phyloP scores from a whole-genome alignment of 75 land plant species.

The Sequoia sempervirens region DNA sequence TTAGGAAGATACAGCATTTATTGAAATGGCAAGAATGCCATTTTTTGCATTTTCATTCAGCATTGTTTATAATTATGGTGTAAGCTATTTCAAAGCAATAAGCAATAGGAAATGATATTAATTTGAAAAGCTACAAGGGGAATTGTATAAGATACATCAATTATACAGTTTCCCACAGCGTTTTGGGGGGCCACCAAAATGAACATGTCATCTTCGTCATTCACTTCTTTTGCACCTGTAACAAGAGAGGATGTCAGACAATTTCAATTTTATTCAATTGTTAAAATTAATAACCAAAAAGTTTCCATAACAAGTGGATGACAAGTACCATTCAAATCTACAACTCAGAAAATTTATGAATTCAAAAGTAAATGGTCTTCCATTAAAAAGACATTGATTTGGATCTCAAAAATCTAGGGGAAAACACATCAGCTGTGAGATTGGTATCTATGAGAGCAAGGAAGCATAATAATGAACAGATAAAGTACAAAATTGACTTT shows the following conservation, averaged over 20 bases:
- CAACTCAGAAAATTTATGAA: not conserved
- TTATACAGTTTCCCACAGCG: slow-evolving; percentile 98
- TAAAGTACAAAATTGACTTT: not conserved
- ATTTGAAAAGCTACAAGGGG: not conserved
- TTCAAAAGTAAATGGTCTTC: not conserved
- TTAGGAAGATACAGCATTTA: slow-evolving; percentile 1
- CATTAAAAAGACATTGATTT: not conserved
- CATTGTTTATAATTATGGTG: not conserved
- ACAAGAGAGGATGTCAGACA: not conserved
- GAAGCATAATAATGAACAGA: not conserved
- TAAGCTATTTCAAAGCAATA: not conserved
- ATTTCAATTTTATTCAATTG: not conserved
- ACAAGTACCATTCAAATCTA: not conserved
- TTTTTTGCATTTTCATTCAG: not conserved
- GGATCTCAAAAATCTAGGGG: not conserved
- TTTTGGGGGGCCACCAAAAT: slow-evolving; percentile 95
- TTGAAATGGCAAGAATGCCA: not conserved
- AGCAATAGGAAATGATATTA: not conserved
- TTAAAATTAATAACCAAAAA: not conserved
- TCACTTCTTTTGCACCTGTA: slow-evolving; percentile 77
- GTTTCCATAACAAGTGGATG: not conserved
- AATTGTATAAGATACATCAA: slow-evolving; percentile 50
- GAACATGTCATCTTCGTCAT: slow-evolving; percentile 83
- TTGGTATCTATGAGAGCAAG: not conserved
- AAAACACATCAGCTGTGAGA: not conserved